Conservation (phyloP, 2,329 filamentous ascomycete genomes). For the Fusarium tricinctum region DNA sequence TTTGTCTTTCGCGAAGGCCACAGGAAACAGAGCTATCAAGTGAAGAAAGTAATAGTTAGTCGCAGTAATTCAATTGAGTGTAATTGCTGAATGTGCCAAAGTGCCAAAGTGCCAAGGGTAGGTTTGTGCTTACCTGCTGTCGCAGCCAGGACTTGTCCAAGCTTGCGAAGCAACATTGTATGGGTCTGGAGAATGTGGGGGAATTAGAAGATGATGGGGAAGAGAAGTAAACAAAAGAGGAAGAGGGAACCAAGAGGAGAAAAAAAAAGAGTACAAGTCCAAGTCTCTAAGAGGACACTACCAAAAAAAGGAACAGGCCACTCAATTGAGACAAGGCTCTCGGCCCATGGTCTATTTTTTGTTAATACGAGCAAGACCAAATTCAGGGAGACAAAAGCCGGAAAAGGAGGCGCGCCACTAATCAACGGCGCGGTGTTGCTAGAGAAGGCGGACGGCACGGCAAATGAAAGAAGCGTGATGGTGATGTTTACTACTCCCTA, state of each 20-base stretch:
- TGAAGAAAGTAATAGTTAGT: slow-evolving; percentile 8
- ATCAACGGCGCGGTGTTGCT: slow-evolving; percentile 21
- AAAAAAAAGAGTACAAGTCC: background rate
- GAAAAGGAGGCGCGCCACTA: slow-evolving; percentile 48
- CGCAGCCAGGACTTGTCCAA: slow-evolving; percentile 51
- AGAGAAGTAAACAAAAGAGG: slow-evolving; percentile 3
- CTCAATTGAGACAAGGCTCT: slow-evolving; percentile 15
- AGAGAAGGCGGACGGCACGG: slow-evolving; percentile 19
- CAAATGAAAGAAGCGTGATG: slow-evolving; percentile 30
- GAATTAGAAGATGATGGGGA: slow-evolving; percentile 1
- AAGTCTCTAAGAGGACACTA: too few relatives aligned
- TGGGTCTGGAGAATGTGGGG: slow-evolving; percentile 34
- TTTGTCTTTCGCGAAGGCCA: slow-evolving; percentile 47
- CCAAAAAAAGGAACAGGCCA: slow-evolving; percentile 6
- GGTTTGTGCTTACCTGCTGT: slow-evolving; percentile 47
- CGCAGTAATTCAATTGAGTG: background rate
- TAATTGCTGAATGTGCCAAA: background rate
- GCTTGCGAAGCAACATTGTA: slow-evolving; percentile 51
- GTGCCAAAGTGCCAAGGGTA: background rate
- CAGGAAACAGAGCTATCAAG: slow-evolving; percentile 45
- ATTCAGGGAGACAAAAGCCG: slow-evolving; percentile 37
- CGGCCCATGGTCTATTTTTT: slow-evolving; percentile 6
- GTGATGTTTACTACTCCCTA: slow-evolving; percentile 15
- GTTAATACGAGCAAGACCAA: slow-evolving; percentile 20
- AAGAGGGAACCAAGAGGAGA: background rate